Evolutionary conservation across 1,284 basidiomycete genomes (phyloP).

Genomic region (Ustilago sp.): DNA sequence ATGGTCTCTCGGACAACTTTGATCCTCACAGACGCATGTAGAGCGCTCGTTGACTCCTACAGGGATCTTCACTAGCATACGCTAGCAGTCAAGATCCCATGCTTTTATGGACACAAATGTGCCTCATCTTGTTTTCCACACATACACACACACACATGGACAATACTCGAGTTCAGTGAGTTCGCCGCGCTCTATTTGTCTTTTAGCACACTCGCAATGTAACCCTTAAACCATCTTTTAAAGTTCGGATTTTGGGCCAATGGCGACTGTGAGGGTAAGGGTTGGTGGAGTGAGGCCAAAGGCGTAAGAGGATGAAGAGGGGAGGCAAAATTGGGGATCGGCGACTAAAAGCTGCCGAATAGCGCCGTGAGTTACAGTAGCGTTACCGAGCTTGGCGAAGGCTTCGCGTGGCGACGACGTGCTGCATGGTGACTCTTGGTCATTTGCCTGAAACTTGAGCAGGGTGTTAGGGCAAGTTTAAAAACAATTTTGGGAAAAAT

Average conservation of each 20-base stretch:
- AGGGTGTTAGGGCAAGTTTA: too few species aligned
- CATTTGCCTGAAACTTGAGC: too few species aligned
- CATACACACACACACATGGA: not conserved
- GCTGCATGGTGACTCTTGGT: too few species aligned
- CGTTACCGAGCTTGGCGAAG: too few species aligned
- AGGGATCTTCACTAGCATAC: too few species aligned
- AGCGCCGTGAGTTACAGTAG: too few species aligned
- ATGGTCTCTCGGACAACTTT: not conserved
- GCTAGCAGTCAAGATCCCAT: not conserved
- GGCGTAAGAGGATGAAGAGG: too few species aligned
- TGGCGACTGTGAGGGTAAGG: too few species aligned
- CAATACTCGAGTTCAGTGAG: not conserved
- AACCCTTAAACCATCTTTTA: not conserved
- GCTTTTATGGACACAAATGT: not conserved
- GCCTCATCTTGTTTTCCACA: not conserved
- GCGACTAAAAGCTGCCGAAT: too few species aligned
- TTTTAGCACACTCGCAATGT: not conserved
- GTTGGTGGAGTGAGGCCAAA: not conserved
- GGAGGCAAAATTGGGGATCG: too few species aligned
- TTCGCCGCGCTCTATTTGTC: not conserved
- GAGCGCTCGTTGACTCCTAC: not conserved
- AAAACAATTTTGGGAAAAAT: not conserved
- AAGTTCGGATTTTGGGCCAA: not conserved
- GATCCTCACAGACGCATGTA: constrained; percentile 24
- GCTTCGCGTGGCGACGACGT: too few species aligned